Base-by-base conservation (phyloP, 2,329 filamentous ascomycete genomes). In the Verticillium dahliae region DNA sequence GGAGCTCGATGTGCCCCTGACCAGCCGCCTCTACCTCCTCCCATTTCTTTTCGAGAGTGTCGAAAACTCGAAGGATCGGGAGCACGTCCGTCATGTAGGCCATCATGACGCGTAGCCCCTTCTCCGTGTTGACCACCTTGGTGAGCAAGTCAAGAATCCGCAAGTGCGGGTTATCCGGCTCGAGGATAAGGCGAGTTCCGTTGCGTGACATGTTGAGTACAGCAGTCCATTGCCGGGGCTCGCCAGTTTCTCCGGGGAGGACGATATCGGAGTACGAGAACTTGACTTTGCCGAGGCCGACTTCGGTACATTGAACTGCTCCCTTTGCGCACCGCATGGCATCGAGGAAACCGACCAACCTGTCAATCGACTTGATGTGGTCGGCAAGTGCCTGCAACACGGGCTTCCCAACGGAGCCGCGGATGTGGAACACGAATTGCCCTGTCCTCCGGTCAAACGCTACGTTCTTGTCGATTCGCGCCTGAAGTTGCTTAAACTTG, bases 261-360 rank as follows among this genome's bases (percentile, higher is more conserved):
- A 56, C 65, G 61, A 60, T 65, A 41, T 77, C 72, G 59, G 78
- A 79, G 71, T 95, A 96, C n/a, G 80, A 84, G 71, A 95, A 92
- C 2, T 82, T 76, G 6, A 95, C 81, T 64, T 83, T 79, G 66
- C 79, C 78, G 61, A 94, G 78, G 15, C 83, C 85, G 61, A 89
- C 80, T 50, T 81, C 77, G 66, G 87, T 81, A 69, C 83, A 83
- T 54, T 77, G 76, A 39, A 90, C 81, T 59, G 81, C 79, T 15
- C 79, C 79, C 56, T 78, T 77, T 66, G 84, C 79, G 64, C 79
- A 77, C 60, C 85, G 78, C 64, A 93, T 83, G 1, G 88, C 85
- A 55, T 86, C 82, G 33, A 92, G 79, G 68, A 90, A 91, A 54
- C 83, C 82, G 45, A 91, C 86, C 34, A 95, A 80, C 22, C 88